phyloP scores from a whole-genome alignment of 495 filamentous ascomycete species.

The Aspergillus haitiensis region DNA sequence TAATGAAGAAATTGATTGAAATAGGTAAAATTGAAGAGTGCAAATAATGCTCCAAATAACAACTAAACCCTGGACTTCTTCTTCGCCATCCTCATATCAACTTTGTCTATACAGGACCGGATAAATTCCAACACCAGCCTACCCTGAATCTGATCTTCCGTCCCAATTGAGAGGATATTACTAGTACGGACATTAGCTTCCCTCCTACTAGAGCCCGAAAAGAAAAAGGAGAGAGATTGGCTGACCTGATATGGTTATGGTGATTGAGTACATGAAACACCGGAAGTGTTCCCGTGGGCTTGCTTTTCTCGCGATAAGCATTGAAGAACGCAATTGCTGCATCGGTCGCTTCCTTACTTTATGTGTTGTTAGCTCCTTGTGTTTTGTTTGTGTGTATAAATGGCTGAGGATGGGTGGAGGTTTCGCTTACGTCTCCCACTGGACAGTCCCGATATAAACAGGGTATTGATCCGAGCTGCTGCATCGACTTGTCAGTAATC shows the following conservation, averaged over 20 bases:
- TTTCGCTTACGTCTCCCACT: slow-evolving; percentile 11
- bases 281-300: not conserved
- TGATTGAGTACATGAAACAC: slow-evolving; percentile 1
- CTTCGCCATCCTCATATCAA: no score
- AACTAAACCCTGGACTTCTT: no score
- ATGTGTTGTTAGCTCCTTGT: no score
- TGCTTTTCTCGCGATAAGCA: not conserved
- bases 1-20: no score
- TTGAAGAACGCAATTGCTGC: not conserved
- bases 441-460: slow-evolving; percentile 1
- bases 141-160: not conserved
- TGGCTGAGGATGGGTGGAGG: no score
- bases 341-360: no score
- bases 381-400: no score
- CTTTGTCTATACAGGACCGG: no score
- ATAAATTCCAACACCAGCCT: not conserved
- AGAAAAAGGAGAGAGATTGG: not conserved
- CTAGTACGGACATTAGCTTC: not conserved
- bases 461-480: not conserved
- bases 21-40: no score
- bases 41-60: no score
- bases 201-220: not conserved
- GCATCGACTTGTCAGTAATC: not conserved
- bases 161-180: slow-evolving; percentile 7
- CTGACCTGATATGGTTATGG: slow-evolving; percentile 9